Percentiles rank a stretch among this genome's conserved stretches.
Conservation (phyloP, 1,284 basidiomycete species). For the Butyriboletus regius region DNA sequence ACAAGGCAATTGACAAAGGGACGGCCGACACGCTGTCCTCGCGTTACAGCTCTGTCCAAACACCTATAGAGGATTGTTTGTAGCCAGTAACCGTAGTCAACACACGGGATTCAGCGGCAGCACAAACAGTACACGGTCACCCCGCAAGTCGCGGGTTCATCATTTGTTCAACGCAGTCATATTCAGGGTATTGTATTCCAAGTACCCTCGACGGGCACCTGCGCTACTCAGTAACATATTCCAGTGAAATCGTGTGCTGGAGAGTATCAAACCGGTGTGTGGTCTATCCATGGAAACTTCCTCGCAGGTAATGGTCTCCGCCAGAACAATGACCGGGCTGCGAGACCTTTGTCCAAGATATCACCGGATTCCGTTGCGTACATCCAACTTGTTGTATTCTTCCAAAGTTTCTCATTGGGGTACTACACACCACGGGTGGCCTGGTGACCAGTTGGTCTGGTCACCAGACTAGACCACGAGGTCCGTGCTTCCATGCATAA, state of each 20-base stretch:
- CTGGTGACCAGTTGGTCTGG: background rate
- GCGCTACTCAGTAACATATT: background rate
- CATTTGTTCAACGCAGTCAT: background rate
- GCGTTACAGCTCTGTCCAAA: background rate
- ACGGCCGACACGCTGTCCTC: too few relatives aligned
- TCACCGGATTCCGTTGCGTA: background rate
- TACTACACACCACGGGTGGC: background rate
- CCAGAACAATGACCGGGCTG: background rate
- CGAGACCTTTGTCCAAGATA: background rate
- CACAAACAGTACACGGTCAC: background rate
- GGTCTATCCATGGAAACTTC: conserved; percentile 1
- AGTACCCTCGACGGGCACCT: background rate
- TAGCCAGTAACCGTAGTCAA: too few relatives aligned
- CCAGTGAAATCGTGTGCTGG: background rate
- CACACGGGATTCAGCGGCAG: background rate
- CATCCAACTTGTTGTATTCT: background rate
- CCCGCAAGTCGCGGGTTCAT: background rate
- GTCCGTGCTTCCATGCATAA: background rate
- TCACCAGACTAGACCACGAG: background rate
- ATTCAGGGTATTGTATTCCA: too few relatives aligned
- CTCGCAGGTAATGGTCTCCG: background rate
- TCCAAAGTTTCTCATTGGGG: background rate
- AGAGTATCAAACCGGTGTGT: background rate
- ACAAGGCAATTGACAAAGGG: background rate
- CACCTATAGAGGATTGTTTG: background rate